Conservation (phyloP, 441 rosid species). For the Bruguiera hainesii region DNA sequence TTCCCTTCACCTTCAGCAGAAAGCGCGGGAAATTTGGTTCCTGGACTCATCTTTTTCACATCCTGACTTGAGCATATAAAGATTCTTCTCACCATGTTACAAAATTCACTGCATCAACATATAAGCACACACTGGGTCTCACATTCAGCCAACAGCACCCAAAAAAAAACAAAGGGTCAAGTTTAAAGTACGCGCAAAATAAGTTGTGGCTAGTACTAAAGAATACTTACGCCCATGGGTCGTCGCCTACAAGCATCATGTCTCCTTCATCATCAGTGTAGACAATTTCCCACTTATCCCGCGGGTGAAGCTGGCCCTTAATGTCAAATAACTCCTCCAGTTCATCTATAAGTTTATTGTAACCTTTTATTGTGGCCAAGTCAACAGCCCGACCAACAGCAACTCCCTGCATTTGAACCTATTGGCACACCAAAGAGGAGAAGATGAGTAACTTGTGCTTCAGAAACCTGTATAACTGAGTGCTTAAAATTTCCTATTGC, state of each 20-base stretch:
- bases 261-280: constrained; percentile 90
- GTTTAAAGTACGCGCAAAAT: constrained; percentile 4
- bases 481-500: not conserved
- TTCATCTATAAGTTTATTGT: constrained; percentile 62
- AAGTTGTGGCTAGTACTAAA: not conserved
- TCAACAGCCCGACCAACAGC: constrained; percentile 94
- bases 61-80: constrained; percentile 67
- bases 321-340: constrained; percentile 88
- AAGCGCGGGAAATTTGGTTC: constrained; percentile 38
- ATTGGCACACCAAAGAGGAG: constrained; percentile 12
- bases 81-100: constrained; percentile 81
- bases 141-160: too few species aligned
- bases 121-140: not conserved
- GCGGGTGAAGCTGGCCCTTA: constrained; percentile 56
- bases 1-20: constrained; percentile 42
- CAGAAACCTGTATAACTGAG: constrained; percentile 3
- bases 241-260: constrained; percentile 89
- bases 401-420: constrained; percentile 95
- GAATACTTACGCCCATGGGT: constrained; percentile 85
- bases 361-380: constrained; percentile 60
- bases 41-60: constrained; percentile 63
- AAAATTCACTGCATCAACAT: constrained; percentile 66
- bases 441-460: constrained; percentile 5
- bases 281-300: constrained; percentile 72
- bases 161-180: not conserved